phyloP scores from a whole-genome alignment of 2,329 filamentous ascomycete species.

The Pyrenophora seminiperda region DNA sequence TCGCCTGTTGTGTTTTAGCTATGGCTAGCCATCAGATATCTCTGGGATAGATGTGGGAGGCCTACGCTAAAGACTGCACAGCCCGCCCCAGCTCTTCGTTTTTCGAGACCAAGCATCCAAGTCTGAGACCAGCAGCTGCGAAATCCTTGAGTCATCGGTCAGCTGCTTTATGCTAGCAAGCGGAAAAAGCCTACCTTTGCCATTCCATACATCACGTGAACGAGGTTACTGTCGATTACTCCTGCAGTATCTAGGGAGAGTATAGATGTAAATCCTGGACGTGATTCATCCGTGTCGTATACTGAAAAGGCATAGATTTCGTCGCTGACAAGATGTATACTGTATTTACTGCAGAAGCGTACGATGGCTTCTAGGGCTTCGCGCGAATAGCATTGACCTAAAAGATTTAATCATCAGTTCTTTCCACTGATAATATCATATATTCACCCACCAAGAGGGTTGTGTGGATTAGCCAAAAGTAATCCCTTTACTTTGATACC shows the following conservation, averaged over 20 bases:
- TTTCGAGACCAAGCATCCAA: slow-evolving; percentile 26
- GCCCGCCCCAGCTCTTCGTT: slow-evolving; percentile 25
- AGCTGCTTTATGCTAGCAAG: not conserved
- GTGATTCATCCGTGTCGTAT: slow-evolving; percentile 31
- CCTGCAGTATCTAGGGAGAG: slow-evolving; percentile 31
- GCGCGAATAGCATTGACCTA: slow-evolving; percentile 42
- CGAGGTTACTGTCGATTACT: slow-evolving; percentile 55
- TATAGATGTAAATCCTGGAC: slow-evolving; percentile 32
- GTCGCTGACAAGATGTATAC: slow-evolving; percentile 62
- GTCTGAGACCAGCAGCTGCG: slow-evolving; percentile 56
- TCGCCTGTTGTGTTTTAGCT: slow-evolving; percentile 28
- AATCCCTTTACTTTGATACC: slow-evolving; percentile 51
- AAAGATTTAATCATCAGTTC: not conserved
- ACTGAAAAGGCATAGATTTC: slow-evolving; percentile 64
- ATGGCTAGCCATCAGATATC: not conserved
- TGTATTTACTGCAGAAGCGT: slow-evolving; percentile 56
- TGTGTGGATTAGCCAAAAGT: slow-evolving; percentile 59
- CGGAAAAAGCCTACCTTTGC: slow-evolving; percentile 23
- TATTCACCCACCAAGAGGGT: slow-evolving; percentile 53
- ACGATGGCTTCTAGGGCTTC: slow-evolving; percentile 51
- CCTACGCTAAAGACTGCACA: slow-evolving; percentile 35
- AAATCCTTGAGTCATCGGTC: slow-evolving; percentile 49
- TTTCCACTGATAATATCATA: not conserved
- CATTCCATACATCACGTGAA: slow-evolving; percentile 59
- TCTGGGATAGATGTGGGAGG: not conserved